Evolutionary conservation across 768 basidiomycete genomes (phyloP).

Genomic region (Amanita jacksonii): DNA sequence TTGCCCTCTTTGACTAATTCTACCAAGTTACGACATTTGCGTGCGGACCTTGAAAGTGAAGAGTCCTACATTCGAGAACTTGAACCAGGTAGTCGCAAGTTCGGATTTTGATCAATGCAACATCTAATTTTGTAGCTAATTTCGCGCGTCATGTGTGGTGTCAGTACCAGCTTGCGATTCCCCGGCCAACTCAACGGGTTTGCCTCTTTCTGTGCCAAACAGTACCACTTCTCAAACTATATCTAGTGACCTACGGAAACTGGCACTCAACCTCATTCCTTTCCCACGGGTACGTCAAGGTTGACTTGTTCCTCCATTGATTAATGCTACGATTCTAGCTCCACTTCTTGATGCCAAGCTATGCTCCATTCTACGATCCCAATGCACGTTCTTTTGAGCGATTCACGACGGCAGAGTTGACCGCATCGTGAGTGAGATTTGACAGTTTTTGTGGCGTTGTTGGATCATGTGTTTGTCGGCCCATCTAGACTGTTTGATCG

Average conservation of each 20-base stretch:
- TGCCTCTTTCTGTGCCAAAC: conserved; percentile 16
- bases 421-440: conserved; percentile 45
- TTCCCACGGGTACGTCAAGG: conserved; percentile 77
- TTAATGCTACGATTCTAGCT: conserved; percentile 45
- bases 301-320: too few relatives aligned
- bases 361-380: conserved; percentile 78
- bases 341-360: conserved; percentile 95
- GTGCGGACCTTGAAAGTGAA: conserved; percentile 56
- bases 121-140: conserved; percentile 40
- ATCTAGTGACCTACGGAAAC: conserved; percentile 84
- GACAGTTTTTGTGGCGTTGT: neutral
- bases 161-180: conserved; percentile 86
- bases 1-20: neutral
- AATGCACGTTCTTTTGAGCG: conserved; percentile 52
- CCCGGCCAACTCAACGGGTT: conserved; percentile 91
- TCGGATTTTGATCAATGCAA: neutral
- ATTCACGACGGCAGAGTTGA: conserved; percentile 58
- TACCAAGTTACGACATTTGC: conserved; percentile 60
- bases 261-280: conserved; percentile 90
- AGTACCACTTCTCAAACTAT: too few relatives aligned
- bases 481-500: conserved; percentile 78
- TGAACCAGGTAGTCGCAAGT: conserved; percentile 45
- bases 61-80: conserved; percentile 50
- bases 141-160: conserved; percentile 88
- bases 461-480: too few relatives aligned